Percentiles rank a stretch among this genome's conserved stretches.
Evolutionary conservation across 306 rosid species (phyloP).

Genomic region (Cyclanthera cordifolia): DNA sequence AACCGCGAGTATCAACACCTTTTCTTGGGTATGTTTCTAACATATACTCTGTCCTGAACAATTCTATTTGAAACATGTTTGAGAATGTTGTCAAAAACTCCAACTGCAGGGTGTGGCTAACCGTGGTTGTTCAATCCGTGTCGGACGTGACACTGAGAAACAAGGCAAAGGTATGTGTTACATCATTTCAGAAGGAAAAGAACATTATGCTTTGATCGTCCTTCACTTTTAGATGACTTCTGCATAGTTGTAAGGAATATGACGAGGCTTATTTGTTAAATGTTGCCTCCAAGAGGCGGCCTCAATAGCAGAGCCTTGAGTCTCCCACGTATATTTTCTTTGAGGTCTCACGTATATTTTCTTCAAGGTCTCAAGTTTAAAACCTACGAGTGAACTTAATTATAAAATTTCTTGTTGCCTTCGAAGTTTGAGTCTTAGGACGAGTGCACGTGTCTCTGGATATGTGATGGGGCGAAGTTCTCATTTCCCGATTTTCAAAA

Average conservation of each 20-base stretch:
- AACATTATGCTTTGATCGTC: background rate
- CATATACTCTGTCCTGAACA: conserved; percentile 12
- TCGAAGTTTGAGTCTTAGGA: no score
- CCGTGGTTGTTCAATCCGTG: conserved; percentile 97
- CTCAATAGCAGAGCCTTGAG: no score
- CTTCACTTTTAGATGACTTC: background rate
- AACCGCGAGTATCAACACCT: conserved; percentile 70
- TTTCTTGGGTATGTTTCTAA: conserved; percentile 77
- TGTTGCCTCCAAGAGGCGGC: no score
- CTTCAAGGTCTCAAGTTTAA: no score
- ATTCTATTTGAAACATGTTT: conserved; percentile 9
- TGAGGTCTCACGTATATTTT: no score
- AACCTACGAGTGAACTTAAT: no score
- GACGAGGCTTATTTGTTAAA: background rate
- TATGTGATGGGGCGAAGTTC: no score
- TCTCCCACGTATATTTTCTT: no score
- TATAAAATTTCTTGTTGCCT: no score
- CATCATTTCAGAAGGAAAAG: background rate
- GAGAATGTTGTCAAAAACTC: conserved; percentile 10
- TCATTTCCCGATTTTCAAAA: no score
- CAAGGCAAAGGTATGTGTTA: conserved; percentile 63
- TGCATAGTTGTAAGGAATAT: background rate
- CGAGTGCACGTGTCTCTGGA: no score
- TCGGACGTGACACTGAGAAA: conserved; percentile 87
- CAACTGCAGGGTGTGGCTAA: conserved; percentile 87